Conservation (phyloP, 805 yeast species). For the Pichia californica region DNA sequence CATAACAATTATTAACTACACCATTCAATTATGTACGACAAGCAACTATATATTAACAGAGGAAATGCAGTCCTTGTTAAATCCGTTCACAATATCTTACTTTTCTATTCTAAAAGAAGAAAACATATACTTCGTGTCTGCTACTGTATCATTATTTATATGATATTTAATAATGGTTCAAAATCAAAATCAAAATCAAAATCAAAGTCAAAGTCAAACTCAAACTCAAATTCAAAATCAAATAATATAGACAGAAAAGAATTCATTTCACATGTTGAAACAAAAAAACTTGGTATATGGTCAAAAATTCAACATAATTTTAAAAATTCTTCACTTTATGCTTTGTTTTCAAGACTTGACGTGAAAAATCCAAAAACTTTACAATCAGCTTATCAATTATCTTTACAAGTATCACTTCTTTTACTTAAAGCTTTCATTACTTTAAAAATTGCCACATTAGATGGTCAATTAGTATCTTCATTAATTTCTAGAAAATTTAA, state of each 20-base stretch:
- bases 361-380: constrained; percentile 10
- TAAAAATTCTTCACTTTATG: constrained; percentile 15
- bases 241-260: neutral
- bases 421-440: constrained; percentile 67
- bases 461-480: constrained; percentile 78
- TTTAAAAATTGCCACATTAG: constrained; percentile 76
- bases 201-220: neutral
- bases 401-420: constrained; percentile 52
- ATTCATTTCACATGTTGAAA: too few relatives aligned
- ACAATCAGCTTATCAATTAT: constrained; percentile 25
- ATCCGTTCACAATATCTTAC: constrained; percentile 7
- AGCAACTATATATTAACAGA: constrained; percentile 1
- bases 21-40: constrained; percentile 4
- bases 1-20: too few relatives aligned
- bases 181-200: constrained; percentile 6
- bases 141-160: constrained; percentile 19
- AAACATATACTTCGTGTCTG: constrained; percentile 18
- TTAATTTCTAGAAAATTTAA: constrained; percentile 65
- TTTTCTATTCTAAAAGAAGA: constrained; percentile 19
- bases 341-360: constrained; percentile 16
- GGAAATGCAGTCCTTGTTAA: constrained; percentile 10
- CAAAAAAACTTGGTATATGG: neutral
- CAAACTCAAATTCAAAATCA: neutral
- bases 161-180: constrained; percentile 25
- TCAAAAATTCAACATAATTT: neutral